phyloP scores from a whole-genome alignment of 2,329 filamentous ascomycete species.

The Xylariaceae sp. region DNA sequence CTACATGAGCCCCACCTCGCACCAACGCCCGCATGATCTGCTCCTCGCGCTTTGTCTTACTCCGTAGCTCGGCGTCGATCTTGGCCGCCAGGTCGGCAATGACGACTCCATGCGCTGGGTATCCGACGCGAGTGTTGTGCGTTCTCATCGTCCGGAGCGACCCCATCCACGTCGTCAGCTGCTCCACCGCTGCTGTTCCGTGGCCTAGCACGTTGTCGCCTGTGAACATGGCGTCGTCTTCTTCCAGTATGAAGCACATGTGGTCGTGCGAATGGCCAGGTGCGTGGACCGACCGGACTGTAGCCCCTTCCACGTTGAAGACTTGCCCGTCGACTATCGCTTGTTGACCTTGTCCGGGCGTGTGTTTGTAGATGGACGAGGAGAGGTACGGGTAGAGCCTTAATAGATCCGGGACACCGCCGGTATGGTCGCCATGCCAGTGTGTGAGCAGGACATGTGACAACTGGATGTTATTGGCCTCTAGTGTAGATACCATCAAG shows the following conservation, averaged over 20 bases:
- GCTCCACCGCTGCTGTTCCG: constrained; percentile 78
- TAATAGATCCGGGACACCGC: constrained; percentile 69
- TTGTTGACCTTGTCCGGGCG: constrained; percentile 49
- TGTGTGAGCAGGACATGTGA: constrained; percentile 74
- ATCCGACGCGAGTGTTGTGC: constrained; percentile 63
- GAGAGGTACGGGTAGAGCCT: constrained; percentile 55
- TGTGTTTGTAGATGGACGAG: constrained; percentile 60
- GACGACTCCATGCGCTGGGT: constrained; percentile 81
- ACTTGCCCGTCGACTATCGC: constrained; percentile 53
- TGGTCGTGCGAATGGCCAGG: constrained; percentile 76
- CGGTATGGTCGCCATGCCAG: constrained; percentile 84
- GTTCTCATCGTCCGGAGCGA: constrained; percentile 51
- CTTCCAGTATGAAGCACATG: constrained; percentile 70
- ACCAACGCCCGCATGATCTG: constrained; percentile 66
- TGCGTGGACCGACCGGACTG: constrained; percentile 33
- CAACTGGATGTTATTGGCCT: constrained; percentile 28
- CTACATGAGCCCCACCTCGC: not conserved
- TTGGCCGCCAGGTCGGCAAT: constrained; percentile 69
- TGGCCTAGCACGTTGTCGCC: constrained; percentile 84
- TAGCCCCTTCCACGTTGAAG: constrained; percentile 45
- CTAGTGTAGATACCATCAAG: constrained; percentile 34
- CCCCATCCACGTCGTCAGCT: constrained; percentile 47
- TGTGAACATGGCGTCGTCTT: constrained; percentile 80
- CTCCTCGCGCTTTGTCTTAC: constrained; percentile 72
- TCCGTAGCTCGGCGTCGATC: constrained; percentile 75